phyloP scores from a whole-genome alignment of 2,329 filamentous ascomycete genomes.

The Phaeophleospora eucalypticola region DNA sequence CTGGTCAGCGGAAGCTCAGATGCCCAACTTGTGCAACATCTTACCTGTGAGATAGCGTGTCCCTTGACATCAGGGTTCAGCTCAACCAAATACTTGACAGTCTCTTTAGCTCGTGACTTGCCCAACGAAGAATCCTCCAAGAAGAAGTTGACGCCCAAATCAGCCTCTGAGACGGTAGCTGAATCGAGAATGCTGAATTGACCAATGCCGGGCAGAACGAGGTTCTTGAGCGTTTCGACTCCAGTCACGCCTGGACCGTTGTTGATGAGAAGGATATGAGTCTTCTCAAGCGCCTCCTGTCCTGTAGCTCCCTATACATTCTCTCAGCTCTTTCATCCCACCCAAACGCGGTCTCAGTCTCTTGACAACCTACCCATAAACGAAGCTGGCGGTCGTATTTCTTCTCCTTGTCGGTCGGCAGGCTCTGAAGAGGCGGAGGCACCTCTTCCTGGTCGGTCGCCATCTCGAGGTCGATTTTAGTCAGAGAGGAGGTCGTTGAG shows the following conservation, averaged over 20 bases:
- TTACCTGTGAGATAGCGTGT: conserved; percentile 59
- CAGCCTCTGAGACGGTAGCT: conserved; percentile 68
- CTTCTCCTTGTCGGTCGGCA: conserved; percentile 53
- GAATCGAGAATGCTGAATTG: conserved; percentile 88
- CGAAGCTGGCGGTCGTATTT: conserved; percentile 95
- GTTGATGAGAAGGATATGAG: conserved; percentile 87
- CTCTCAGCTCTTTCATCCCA: neutral
- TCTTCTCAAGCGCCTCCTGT: conserved; percentile 83
- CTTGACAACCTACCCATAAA: conserved; percentile 57
- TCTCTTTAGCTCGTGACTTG: conserved; percentile 71
- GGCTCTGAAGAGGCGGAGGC: conserved; percentile 45
- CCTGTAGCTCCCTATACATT: conserved; percentile 65
- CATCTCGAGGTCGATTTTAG: conserved; percentile 7
- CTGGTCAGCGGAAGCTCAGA: conserved; percentile 27
- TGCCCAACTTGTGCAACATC: conserved; percentile 23
- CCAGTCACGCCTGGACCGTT: conserved; percentile 82
- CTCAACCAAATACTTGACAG: conserved; percentile 72
- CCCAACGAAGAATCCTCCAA: conserved; percentile 75
- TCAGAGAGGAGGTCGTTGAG: neutral
- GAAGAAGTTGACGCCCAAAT: conserved; percentile 96
- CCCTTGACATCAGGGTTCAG: conserved; percentile 90
- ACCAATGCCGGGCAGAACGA: conserved; percentile 90
- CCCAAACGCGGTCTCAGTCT: neutral
- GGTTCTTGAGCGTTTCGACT: conserved; percentile 89
- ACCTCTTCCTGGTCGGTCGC: conserved; percentile 29